These are phyloP conservation scores for Fusarium verticillioides DNA, from an alignment of 2,329 filamentous ascomycete species.

Conservation along the genomic window DNA sequence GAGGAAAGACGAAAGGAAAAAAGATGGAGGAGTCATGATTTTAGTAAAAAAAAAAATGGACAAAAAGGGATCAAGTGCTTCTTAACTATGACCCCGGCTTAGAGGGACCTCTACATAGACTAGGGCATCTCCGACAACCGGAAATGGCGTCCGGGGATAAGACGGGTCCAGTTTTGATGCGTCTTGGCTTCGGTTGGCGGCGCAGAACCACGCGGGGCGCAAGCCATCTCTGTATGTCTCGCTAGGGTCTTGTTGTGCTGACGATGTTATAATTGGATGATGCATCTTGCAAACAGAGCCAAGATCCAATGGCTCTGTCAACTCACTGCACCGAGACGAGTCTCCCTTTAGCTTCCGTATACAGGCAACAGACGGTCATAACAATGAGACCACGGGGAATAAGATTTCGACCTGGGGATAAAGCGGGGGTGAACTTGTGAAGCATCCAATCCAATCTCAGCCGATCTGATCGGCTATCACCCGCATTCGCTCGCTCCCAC, in stretches of 20 bases:
- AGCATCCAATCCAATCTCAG: conserved; percentile 15
- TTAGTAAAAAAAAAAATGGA: conserved; percentile 11
- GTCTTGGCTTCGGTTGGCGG: conserved; percentile 34
- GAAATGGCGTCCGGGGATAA: conserved; percentile 40
- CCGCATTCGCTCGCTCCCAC: conserved; percentile 9
- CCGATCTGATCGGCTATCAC: conserved; percentile 18
- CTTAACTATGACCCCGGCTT: conserved; percentile 27
- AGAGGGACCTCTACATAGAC: background rate
- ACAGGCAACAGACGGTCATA: background rate
- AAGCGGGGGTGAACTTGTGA: conserved; percentile 16
- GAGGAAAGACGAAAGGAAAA: background rate
- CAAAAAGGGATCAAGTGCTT: conserved; percentile 16
- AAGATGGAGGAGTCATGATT: conserved; percentile 20
- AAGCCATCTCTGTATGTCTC: background rate
- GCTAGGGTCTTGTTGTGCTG: background rate
- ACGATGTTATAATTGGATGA: background rate
- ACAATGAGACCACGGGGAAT: background rate
- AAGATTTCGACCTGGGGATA: conserved; percentile 24
- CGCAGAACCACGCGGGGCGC: conserved; percentile 16
- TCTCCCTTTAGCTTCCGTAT: conserved; percentile 23
- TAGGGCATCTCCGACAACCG: conserved; percentile 27
- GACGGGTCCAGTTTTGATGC: conserved; percentile 21
- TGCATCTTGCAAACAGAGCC: background rate
- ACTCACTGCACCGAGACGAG: background rate
- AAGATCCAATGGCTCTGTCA: background rate